Base-by-base conservation (phyloP, 2,329 filamentous ascomycete species). In the Pseudogymnoascus destructans region DNA sequence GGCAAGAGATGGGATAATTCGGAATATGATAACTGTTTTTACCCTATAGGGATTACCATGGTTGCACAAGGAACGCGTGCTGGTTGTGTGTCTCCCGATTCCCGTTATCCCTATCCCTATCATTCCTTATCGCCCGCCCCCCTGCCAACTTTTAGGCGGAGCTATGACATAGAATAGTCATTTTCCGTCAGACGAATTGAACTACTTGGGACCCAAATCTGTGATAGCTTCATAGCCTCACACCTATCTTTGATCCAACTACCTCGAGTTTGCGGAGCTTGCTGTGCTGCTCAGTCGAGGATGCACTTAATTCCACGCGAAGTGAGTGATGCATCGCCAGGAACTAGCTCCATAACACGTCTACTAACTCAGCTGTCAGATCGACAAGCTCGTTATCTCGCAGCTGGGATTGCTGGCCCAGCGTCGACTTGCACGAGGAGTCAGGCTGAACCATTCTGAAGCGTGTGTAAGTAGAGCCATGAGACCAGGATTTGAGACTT, bases 301-400 rank as follows among this genome's bases (percentile, higher is more conserved):
- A 77, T 77, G 75, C 73, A 75, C 72, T 70, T 77, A 60, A 69
- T 76, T 58, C 75, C 75, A 8, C 76, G 73, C 66, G 75, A 77
- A 72, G 75, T 77, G 60, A 59, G 73, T 70, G 15, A 19, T 30
- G 46, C 23, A 4, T 52, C 46, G 5, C 25, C 25, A 17, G 46
- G 15, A 52, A 19, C 25, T 30, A 2, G 46, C 15, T 0, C n/a
- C 46, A 52, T 30, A 13, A 52, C 4, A n/a, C 46, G 5, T 17
- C n/a, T 30, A 10, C 46, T 52, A 52, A 52, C 46, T 17, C n/a
- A 11, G n/a, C 46, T 52, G 46, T 52, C 64, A 97, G 92, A 79
- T 97, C 69, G 92, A 97, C 78, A 97, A 97, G 82, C 88, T 97
- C 73, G 80, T 86, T 70, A 92, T 95, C 70, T 88, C 90, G 58